Evolutionary conservation across 2,329 filamentous ascomycete genomes (phyloP).

Genomic region (Pyrenophora seminiperda): DNA sequence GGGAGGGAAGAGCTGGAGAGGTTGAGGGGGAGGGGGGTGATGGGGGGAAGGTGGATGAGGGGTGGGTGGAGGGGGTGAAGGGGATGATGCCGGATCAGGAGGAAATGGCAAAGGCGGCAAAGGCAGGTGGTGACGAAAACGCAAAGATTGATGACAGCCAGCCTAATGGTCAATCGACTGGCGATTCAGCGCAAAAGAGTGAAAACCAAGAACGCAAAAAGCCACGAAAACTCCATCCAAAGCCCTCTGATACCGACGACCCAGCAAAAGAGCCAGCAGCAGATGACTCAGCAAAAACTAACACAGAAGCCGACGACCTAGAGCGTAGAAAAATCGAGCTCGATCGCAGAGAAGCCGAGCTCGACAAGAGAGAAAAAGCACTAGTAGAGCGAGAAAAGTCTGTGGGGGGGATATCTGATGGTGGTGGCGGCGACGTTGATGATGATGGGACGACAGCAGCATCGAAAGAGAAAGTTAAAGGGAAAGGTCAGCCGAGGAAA

Average conservation of each 20-base stretch:
- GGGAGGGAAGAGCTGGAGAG: slow-evolving; percentile 23
- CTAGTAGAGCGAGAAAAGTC: slow-evolving; percentile 6
- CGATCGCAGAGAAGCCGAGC: slow-evolving; percentile 6
- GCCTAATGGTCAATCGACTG: neutral
- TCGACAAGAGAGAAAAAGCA: slow-evolving; percentile 9
- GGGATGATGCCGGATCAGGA: slow-evolving; percentile 17
- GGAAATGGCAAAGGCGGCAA: slow-evolving; percentile 2
- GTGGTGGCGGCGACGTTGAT: too few relatives aligned
- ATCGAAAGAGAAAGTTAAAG: too few relatives aligned
- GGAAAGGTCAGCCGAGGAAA: too few relatives aligned
- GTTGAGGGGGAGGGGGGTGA: slow-evolving; percentile 18
- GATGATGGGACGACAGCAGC: too few relatives aligned
- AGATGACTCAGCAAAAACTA: neutral
- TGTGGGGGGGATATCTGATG: neutral
- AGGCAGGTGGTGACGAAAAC: slow-evolving; percentile 3
- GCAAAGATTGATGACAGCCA: neutral
- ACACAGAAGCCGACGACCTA: neutral
- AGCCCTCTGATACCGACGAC: neutral
- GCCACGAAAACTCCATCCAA: slow-evolving; percentile 23
- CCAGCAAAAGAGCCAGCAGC: neutral
- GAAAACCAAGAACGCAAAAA: slow-evolving; percentile 16
- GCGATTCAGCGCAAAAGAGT: neutral
- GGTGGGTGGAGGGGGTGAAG: slow-evolving; percentile 17
- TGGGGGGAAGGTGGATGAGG: slow-evolving; percentile 13
- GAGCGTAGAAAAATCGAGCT: slow-evolving; percentile 3